Conservation (phyloP, 140 eudicot species). For the Anethum foeniculum region DNA sequence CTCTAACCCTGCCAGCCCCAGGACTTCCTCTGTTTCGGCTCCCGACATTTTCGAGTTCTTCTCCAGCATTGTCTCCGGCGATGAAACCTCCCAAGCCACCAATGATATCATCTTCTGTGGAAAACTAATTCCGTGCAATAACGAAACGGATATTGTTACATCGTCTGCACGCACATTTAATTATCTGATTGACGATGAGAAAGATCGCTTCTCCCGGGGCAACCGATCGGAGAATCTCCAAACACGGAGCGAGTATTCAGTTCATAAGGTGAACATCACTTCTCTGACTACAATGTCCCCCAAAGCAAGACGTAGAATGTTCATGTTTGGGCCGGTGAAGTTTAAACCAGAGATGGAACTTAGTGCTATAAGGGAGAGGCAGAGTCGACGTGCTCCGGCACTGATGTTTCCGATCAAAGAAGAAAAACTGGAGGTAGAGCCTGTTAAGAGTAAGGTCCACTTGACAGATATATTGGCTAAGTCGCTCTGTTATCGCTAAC, state of each 20-base stretch:
- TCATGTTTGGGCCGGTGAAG: slow-evolving; percentile 60
- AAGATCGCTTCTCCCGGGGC: background rate
- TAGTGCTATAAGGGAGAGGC: slow-evolving; percentile 53
- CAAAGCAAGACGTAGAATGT: slow-evolving; percentile 47
- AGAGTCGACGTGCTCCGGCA: slow-evolving; percentile 32
- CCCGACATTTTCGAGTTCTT: slow-evolving; percentile 45
- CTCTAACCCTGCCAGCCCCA: slow-evolving; percentile 22
- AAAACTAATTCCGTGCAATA: slow-evolving; percentile 13
- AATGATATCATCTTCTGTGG: slow-evolving; percentile 30
- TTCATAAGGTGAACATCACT: slow-evolving; percentile 42
- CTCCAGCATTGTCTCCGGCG: slow-evolving; percentile 13
- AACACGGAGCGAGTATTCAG: slow-evolving; percentile 17
- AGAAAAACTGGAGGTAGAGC: slow-evolving; percentile 12
- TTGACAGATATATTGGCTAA: slow-evolving; percentile 38
- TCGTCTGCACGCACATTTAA: slow-evolving; percentile 2
- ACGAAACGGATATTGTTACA: background rate
- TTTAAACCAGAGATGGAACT: slow-evolving; percentile 66
- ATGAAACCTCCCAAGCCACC: background rate
- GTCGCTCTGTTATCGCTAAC: slow-evolving; percentile 35
- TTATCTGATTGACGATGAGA: slow-evolving; percentile 4
- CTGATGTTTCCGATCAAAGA: slow-evolving; percentile 22
- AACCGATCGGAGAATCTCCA: slow-evolving; percentile 7
- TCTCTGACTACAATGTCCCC: slow-evolving; percentile 52
- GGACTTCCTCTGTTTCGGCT: slow-evolving; percentile 19
- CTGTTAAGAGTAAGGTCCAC: slow-evolving; percentile 34